Conservation (phyloP, 225 moss, liverwort and hornwort species). For the Antitrichia curtipendula region DNA sequence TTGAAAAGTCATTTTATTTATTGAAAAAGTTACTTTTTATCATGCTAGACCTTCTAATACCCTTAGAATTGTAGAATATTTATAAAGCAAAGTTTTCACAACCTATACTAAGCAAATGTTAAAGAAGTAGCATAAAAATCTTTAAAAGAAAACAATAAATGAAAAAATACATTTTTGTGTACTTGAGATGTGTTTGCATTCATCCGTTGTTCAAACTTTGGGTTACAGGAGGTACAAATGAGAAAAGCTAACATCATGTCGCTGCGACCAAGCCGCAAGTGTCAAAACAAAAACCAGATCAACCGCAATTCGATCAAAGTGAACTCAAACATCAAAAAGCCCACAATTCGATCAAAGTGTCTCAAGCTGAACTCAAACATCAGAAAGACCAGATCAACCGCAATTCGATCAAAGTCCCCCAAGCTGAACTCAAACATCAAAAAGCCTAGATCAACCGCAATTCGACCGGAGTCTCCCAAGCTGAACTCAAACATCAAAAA, state of each 20-base stretch:
- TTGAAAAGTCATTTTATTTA: background rate
- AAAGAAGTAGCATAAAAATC: background rate
- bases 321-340: background rate
- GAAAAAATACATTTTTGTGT: background rate
- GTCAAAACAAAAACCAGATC: background rate
- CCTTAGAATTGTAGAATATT: background rate
- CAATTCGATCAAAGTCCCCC: background rate
- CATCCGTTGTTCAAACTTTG: background rate
- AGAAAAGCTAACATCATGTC: background rate
- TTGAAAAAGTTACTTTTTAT: background rate
- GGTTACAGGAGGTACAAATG: background rate
- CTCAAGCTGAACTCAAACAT: background rate
- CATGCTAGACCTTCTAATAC: accelerated
- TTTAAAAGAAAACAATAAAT: background rate
- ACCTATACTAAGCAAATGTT: background rate
- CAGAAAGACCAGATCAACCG: background rate
- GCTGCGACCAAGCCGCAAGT: background rate
- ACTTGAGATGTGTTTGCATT: background rate
- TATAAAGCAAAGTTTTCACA: background rate
- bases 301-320: background rate
- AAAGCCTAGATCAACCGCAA: background rate
- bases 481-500: background rate
- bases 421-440: background rate
- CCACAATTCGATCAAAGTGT: background rate
- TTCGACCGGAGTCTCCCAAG: background rate